Evolutionary conservation across 371 early-diverging fungal genomes (phyloP).

Genomic region (Rhizopus sp.): DNA sequence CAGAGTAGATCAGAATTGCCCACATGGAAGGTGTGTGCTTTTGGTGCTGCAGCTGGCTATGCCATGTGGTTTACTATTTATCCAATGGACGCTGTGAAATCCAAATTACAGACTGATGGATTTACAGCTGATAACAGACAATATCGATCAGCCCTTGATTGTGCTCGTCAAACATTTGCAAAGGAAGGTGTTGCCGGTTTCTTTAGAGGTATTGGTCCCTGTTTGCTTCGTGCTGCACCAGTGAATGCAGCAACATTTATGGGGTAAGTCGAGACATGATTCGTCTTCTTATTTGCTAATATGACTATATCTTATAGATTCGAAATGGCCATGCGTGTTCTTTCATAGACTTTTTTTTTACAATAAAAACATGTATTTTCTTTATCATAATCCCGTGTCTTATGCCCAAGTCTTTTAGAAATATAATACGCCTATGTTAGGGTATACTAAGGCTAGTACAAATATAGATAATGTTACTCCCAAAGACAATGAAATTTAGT

Average conservation of each 20-base stretch:
- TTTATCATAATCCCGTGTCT: too few species aligned
- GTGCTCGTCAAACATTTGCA: conserved; percentile 64
- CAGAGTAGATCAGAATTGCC: conserved; percentile 60
- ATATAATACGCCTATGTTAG: too few species aligned
- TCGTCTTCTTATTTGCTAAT: neutral
- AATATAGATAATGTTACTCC: too few species aligned
- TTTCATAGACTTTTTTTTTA: conserved; percentile 10
- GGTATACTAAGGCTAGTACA: too few species aligned
- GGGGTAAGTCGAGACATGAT: conserved; percentile 36
- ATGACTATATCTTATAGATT: conserved; percentile 22
- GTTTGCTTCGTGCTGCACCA: conserved; percentile 87
- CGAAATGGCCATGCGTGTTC: conserved; percentile 45
- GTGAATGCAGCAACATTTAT: conserved; percentile 86
- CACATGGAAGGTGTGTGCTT: conserved; percentile 66
- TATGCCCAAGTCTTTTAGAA: too few species aligned
- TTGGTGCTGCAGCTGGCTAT: conserved; percentile 77
- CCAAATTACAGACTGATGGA: conserved; percentile 79
- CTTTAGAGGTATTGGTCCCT: conserved; percentile 86
- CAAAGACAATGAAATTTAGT: too few species aligned
- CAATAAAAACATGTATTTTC: too few species aligned
- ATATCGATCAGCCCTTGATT: conserved; percentile 66
- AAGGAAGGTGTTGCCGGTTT: conserved; percentile 76
- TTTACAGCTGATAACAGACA: conserved; percentile 58
- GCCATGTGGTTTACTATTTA: conserved; percentile 82
- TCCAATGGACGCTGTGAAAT: conserved; percentile 80